These are phyloP conservation scores for Chlamydomonas reinhardtii DNA, from an alignment of 163 green algal species.

Conservation along the genomic window DNA sequence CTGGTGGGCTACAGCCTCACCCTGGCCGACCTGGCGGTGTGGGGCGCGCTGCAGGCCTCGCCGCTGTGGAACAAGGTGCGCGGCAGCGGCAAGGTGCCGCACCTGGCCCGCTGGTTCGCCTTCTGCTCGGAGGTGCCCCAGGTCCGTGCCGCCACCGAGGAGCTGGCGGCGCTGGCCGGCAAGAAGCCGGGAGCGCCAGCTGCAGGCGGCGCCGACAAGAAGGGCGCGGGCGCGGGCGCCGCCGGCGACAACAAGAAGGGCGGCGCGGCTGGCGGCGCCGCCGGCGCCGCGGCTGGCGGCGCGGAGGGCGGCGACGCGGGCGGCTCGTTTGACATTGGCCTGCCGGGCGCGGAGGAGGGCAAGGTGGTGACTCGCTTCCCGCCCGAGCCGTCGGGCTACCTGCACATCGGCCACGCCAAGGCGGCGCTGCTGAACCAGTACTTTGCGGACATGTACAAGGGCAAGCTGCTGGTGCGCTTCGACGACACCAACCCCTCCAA, in stretches of 20 bases:
- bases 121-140: constrained; percentile 64
- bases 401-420: constrained; percentile 99
- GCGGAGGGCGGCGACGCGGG: neutral
- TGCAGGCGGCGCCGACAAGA: neutral
- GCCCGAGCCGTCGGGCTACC: constrained; percentile 96
- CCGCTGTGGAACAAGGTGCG: constrained; percentile 84
- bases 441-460: constrained; percentile 94
- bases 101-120: constrained; percentile 88
- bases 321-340: constrained; percentile 88
- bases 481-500: constrained; percentile 99
- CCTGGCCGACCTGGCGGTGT: constrained; percentile 90
- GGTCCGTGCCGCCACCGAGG: constrained; percentile 58
- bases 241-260: constrained; percentile 48
- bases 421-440: constrained; percentile 92
- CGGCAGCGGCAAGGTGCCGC: constrained; percentile 60
- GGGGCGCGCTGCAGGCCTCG: constrained; percentile 83
- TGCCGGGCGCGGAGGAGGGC: constrained; percentile 84
- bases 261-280: neutral
- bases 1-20: constrained; percentile 85
- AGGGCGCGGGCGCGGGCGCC: constrained; percentile 60
- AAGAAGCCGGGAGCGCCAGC: constrained; percentile 46
- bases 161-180: constrained; percentile 51
- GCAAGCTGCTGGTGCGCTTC: constrained; percentile 88
- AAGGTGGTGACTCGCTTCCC: constrained; percentile 98
- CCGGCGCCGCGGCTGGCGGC: neutral